phyloP scores from a whole-genome alignment of 2,329 filamentous ascomycete species.

The Calonectria pauciramosa region DNA sequence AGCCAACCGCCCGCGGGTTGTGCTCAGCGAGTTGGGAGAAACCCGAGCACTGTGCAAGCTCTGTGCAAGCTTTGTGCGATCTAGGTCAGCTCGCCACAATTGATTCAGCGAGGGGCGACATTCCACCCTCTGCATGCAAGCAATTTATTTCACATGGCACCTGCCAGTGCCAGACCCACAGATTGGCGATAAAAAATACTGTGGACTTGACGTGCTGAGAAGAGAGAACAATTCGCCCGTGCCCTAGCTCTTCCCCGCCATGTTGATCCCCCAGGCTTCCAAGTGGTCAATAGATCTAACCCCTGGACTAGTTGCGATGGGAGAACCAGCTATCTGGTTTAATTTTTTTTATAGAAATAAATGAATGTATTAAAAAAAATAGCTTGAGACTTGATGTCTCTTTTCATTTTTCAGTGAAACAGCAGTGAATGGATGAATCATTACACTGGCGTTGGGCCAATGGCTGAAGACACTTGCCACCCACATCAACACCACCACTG shows the following conservation, averaged over 20 bases:
- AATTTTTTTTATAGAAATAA: neutral
- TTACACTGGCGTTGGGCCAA: neutral
- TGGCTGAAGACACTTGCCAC: neutral
- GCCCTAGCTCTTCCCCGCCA: neutral
- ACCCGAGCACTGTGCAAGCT: neutral
- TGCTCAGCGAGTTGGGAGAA: neutral
- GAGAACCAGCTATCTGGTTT: neutral
- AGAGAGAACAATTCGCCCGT: neutral
- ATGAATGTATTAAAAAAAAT: neutral
- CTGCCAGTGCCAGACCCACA: neutral
- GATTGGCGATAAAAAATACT: neutral
- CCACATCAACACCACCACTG: neutral
- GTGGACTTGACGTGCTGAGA: neutral
- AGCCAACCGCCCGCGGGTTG: neutral
- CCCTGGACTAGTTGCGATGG: neutral
- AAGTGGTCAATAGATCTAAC: neutral
- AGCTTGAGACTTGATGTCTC: neutral
- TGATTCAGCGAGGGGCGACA: neutral
- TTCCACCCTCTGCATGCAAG: neutral
- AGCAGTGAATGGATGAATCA: neutral
- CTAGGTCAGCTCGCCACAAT: neutral
- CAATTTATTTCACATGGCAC: slow-evolving; percentile 2
- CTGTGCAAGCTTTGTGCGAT: neutral
- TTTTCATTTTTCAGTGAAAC: neutral
- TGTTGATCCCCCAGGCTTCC: neutral